Evolutionary conservation across 176 grass and related monocot genomes (phyloP).

Genomic region (Musa troglodytarum): DNA sequence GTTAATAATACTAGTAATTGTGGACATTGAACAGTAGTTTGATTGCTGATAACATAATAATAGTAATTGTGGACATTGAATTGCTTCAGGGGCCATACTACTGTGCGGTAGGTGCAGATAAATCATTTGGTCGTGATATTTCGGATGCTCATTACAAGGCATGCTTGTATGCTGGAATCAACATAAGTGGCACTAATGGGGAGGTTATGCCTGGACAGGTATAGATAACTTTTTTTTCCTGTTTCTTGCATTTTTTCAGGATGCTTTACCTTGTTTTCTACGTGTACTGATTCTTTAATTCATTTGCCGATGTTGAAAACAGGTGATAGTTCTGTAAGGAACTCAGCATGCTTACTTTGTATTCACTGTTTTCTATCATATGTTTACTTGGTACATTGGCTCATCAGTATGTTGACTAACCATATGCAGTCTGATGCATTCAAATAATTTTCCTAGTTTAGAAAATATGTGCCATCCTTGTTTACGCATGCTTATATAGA

Average conservation of each 20-base stretch:
- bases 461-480: not conserved
- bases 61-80: constrained; percentile 16
- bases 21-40: too few relatives aligned
- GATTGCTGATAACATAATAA: not conserved
- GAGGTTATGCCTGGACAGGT: constrained; percentile 99
- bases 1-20: too few relatives aligned
- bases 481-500: not conserved
- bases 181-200: constrained; percentile 96
- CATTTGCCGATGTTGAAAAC: too few relatives aligned
- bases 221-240: not conserved
- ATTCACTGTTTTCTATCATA: too few relatives aligned
- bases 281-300: too few relatives aligned
- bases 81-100: constrained; percentile 90
- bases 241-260: not conserved
- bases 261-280: constrained; percentile 11
- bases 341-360: too few relatives aligned
- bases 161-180: constrained; percentile 89
- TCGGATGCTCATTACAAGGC: constrained; percentile 99
- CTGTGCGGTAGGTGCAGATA: constrained; percentile 81
- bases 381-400: too few relatives aligned
- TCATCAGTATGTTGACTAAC: too few relatives aligned
- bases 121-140: constrained; percentile 95
- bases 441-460: too few relatives aligned
- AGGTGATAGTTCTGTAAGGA: too few relatives aligned
- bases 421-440: too few relatives aligned